Percentiles rank a stretch among this genome's conserved stretches.
These are phyloP conservation scores for Harringtonia lauricola DNA, from an alignment of 2,329 filamentous ascomycete genomes.

Conservation along the genomic window DNA sequence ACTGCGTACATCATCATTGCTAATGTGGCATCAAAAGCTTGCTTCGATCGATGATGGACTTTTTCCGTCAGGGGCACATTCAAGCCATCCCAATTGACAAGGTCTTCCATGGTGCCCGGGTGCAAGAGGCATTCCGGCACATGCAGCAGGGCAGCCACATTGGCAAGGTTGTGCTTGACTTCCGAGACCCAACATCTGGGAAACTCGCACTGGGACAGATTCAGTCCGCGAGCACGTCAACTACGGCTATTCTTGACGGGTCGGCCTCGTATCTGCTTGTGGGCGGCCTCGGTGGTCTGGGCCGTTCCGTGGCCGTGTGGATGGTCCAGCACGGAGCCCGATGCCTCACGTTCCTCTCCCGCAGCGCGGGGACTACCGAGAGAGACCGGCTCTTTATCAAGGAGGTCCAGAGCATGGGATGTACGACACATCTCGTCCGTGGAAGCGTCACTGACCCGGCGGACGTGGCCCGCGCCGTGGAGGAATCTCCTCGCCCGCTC, in stretches of 20 bases:
- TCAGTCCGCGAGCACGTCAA: too few relatives aligned
- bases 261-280: slow-evolving; percentile 19
- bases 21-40: too few relatives aligned
- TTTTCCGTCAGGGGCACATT: background rate
- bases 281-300: slow-evolving; percentile 15
- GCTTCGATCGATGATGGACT: background rate
- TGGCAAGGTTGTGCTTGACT: slow-evolving; percentile 25
- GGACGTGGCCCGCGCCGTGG: too few relatives aligned
- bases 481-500: background rate
- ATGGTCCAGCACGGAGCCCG: slow-evolving; percentile 11
- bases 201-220: too few relatives aligned
- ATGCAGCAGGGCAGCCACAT: slow-evolving; percentile 26
- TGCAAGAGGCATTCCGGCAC: slow-evolving; percentile 21
- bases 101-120: background rate
- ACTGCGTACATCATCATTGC: background rate
- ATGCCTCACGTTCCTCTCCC: slow-evolving; percentile 2
- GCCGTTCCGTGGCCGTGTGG: slow-evolving; percentile 12
- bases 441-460: too few relatives aligned
- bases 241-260: too few relatives aligned
- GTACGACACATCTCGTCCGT: too few relatives aligned
- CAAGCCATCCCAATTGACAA: background rate
- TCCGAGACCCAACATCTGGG: background rate
- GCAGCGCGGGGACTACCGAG: background rate
- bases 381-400: background rate
- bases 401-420: background rate